These are phyloP conservation scores for Ogataea glucozyma DNA, from an alignment of 805 yeast genomes.

Conservation along the genomic window DNA sequence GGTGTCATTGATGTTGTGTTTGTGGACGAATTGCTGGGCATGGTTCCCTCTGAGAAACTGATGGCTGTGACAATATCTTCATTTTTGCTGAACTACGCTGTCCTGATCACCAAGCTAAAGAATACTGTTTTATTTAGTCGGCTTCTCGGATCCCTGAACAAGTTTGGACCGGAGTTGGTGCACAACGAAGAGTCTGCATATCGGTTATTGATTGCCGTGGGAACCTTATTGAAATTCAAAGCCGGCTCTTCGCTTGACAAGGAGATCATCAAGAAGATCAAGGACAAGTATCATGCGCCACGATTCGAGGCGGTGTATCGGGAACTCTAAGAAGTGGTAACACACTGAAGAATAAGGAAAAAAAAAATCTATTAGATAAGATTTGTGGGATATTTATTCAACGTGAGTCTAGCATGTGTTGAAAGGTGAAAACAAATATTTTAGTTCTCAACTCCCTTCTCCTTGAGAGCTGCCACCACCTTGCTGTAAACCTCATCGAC, in stretches of 20 bases:
- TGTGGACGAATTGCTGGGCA: constrained; percentile 24
- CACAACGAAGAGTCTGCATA: constrained; percentile 66
- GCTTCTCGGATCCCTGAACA: constrained; percentile 26
- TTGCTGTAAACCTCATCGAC: constrained; percentile 74
- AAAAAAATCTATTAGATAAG: constrained; percentile 5
- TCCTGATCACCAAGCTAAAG: constrained; percentile 36
- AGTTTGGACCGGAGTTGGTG: constrained; percentile 15
- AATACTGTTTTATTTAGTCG: constrained; percentile 31
- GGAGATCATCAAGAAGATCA: constrained; percentile 12
- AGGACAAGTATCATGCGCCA: constrained; percentile 11
- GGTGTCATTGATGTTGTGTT: constrained; percentile 42
- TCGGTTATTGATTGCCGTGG: constrained; percentile 60
- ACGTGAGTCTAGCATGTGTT: neutral
- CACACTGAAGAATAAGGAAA: neutral
- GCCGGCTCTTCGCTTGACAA: constrained; percentile 10
- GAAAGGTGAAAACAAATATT: neutral
- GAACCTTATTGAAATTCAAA: constrained; percentile 47
- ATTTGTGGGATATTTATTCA: neutral
- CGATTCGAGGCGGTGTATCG: constrained; percentile 25
- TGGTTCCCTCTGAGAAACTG: constrained; percentile 30
- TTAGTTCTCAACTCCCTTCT: constrained; percentile 34
- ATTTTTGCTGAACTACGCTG: constrained; percentile 49
- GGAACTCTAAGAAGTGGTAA: constrained; percentile 17
- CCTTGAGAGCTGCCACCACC: constrained; percentile 66
- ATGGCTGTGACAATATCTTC: constrained; percentile 47